These are phyloP conservation scores for Chaetomium globosum DNA, from an alignment of 2,329 filamentous ascomycete genomes.

Conservation along the genomic window DNA sequence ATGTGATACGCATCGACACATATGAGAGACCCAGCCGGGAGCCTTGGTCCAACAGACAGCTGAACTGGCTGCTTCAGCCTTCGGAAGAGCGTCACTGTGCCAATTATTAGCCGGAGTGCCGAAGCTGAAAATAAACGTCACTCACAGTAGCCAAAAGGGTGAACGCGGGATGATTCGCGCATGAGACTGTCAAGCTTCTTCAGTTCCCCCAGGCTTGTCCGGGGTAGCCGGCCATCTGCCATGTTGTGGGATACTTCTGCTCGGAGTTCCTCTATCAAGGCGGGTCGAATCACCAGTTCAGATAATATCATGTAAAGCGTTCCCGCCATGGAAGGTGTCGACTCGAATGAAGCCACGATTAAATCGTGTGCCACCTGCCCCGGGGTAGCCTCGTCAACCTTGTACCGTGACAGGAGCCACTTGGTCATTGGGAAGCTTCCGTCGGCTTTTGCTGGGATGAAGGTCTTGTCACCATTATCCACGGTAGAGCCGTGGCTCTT, in stretches of 20 bases:
- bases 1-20: neutral
- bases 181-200: conserved; percentile 37
- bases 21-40: neutral
- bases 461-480: no score
- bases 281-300: neutral
- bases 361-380: neutral
- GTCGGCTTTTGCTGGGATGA: neutral
- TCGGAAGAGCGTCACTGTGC: neutral
- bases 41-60: neutral
- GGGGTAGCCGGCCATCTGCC: neutral
- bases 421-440: neutral
- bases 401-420: neutral
- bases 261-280: neutral
- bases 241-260: neutral
- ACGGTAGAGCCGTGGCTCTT: neutral
- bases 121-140: neutral
- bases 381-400: neutral
- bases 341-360: neutral
- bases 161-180: conserved; percentile 33
- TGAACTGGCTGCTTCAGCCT: neutral
- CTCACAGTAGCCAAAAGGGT: conserved; percentile 24
- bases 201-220: conserved; percentile 34
- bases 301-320: neutral
- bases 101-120: neutral
- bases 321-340: neutral